These are phyloP conservation scores for Prunus campanulata DNA, from an alignment of 306 rosid species.

Conservation along the genomic window DNA sequence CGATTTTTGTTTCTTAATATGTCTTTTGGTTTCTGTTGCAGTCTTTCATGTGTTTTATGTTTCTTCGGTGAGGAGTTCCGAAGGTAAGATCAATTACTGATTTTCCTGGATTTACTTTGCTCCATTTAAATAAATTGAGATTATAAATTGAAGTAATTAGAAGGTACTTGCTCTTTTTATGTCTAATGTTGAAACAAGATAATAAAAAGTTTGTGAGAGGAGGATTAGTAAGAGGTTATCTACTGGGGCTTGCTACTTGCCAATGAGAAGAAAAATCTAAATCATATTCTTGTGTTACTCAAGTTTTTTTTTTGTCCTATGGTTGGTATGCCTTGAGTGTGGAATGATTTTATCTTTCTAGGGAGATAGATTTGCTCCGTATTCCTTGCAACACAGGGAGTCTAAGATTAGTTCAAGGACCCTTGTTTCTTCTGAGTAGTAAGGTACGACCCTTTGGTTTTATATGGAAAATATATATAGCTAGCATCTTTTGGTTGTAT, in stretches of 20 bases:
- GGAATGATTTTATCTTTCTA: slow-evolving; percentile 31
- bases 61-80: too few relatives aligned
- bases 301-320: slow-evolving; percentile 5
- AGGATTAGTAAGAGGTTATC: slow-evolving; percentile 85
- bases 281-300: slow-evolving; percentile 1
- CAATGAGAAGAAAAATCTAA: slow-evolving; percentile 5
- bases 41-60: too few relatives aligned
- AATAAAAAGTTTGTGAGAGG: slow-evolving; percentile 87
- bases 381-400: slow-evolving; percentile 93
- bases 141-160: too few relatives aligned
- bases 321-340: slow-evolving; percentile 10
- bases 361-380: slow-evolving; percentile 90
- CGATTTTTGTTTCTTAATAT: too few relatives aligned
- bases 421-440: slow-evolving; percentile 93
- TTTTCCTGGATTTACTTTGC: too few relatives aligned
- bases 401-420: slow-evolving; percentile 91
- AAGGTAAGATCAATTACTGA: too few relatives aligned
- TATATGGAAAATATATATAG: slow-evolving; percentile 7
- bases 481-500: slow-evolving; percentile 1
- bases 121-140: too few relatives aligned
- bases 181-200: slow-evolving; percentile 69
- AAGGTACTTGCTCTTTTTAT: too few relatives aligned
- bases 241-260: slow-evolving; percentile 19
- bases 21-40: too few relatives aligned
- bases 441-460: slow-evolving; percentile 51